These are phyloP conservation scores for Mucor lusitanicus DNA, from an alignment of 371 early-diverging fungal genomes.

Conservation along the genomic window DNA sequence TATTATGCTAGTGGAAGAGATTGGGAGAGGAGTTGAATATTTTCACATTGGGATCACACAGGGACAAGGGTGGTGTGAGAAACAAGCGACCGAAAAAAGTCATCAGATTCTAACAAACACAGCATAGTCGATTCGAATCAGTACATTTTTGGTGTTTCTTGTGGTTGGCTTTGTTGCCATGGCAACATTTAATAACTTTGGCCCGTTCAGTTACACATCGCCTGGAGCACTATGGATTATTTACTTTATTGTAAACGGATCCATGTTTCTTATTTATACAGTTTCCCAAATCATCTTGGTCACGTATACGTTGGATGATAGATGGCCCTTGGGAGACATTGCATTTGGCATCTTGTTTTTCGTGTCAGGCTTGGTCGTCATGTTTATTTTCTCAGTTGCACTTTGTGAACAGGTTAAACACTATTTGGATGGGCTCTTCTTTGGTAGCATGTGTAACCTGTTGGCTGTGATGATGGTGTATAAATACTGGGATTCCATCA, in stretches of 20 bases:
- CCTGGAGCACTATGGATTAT: conserved; percentile 75
- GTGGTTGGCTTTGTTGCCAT: conserved; percentile 70
- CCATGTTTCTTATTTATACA: conserved; percentile 72
- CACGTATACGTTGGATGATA: conserved; percentile 82
- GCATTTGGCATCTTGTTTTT: conserved; percentile 79
- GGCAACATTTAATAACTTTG: conserved; percentile 72
- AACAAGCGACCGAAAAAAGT: conserved; percentile 5
- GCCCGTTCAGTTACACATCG: conserved; percentile 57
- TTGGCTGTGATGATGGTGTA: conserved; percentile 93
- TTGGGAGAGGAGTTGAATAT: background rate
- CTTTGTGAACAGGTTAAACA: conserved; percentile 82
- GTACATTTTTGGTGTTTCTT: conserved; percentile 63
- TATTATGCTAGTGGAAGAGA: background rate
- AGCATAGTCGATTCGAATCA: conserved; percentile 69
- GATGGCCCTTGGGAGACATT: conserved; percentile 87
- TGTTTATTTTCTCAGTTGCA: conserved; percentile 63
- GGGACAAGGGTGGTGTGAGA: conserved; percentile 27
- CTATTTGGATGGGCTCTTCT: conserved; percentile 90
- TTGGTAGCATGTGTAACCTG: conserved; percentile 75
- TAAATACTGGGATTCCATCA: conserved; percentile 94
- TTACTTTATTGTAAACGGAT: conserved; percentile 74
- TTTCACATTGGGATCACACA: background rate
- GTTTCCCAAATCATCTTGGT: conserved; percentile 83
- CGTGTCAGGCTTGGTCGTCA: conserved; percentile 69
- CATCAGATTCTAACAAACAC: conserved; percentile 7